Base-by-base conservation (phyloP, 805 yeast genomes). In the Clavispora asparagi region DNA sequence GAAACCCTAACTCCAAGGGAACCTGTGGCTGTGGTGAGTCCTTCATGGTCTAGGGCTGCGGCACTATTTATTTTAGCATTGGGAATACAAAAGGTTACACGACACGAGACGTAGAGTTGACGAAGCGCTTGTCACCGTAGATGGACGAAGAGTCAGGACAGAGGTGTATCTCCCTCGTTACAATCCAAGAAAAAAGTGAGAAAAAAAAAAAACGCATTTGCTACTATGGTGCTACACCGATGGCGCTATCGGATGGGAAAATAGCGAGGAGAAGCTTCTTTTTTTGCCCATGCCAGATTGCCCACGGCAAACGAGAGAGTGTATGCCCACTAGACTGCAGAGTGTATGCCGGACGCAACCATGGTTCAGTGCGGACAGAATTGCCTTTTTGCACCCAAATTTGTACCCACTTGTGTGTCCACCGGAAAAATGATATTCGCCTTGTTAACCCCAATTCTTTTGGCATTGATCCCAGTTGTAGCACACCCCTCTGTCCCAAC, bases 11-110 rank as follows among this genome's bases (percentile, higher is more conserved):
- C 68, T 86, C 96, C 35, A 94, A 92, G 71, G 99, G 98, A 29
- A 87, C 96, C 42, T 94, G 99, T 69, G 99, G 99, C 11, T 94
- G 99, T 67, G 99, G 99, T 45, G 99, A 94, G 71, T 88, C 97
- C 6, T 94, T 94, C 65, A 94, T 91, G 97, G 97, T 92, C 8
- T 91, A 70, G 54, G 29, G 14, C 29, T 5, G 11, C 27, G n/a
- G 16, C 25, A 33, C 35, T 33, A 33, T 33, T 33, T 33, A 33
- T 33, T 33, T 43, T 43, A 43, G 40, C 39, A 32, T 43, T 35
- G 37, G 38, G 36, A 32, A 46, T 40, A 41, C 41, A 43, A 40
- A 12, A 43, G 49, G 46, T 43, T 46, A 39, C 30, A 42, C 11
- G 23, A 19, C 23, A 19, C 23, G 23, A 19, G 23, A 19, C 23